Base-by-base conservation (phyloP, 768 basidiomycete species). In the Pleurotus eryngii region DNA sequence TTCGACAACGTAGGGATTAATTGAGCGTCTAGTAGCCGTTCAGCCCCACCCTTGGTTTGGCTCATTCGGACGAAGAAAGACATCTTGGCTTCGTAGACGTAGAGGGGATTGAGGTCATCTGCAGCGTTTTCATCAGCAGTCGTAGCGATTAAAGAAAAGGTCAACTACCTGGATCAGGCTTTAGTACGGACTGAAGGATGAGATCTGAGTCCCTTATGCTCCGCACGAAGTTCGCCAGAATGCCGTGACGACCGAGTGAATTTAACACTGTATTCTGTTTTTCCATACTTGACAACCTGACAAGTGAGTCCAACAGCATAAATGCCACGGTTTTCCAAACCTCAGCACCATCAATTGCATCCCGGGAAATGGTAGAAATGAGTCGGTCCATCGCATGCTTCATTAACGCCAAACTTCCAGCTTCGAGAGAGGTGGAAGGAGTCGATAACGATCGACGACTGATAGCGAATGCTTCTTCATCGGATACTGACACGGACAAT, bases 261-360 rank as follows among this genome's bases (percentile, higher is more conserved):
- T 76, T 67, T 46, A 91, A 69, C 18, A 91, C 75, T 9, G 76
- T 64, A 55, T 89, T 80, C 48, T 87, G 86, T 70, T 84, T 88
- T 61, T 93, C 89, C 48, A 75, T 70, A 24, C 81, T 81, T 39
- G 85, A 90, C 0, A 95, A 74, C 45, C 89, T 82, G 15, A 89
- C 80, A 6, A 95, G 77, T 0, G 90, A 86, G 63, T 95, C 92
- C 43, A 98, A 76, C 2, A 94, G 76, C 78, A 95, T 89, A 67
- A 95, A 98, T 7, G 95, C 92, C 14, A 98, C 85, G 2, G 95
- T 95, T 72, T 92, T 92, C 96, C 96, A 98, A 2, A 98, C 92
- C 70, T 98, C 95, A 15, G 91, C 86, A 5, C 95, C 95, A 61
- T 97, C 95, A 55, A 92, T 90, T 1, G 94, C 95, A 66, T 98